Percentiles rank a stretch among this genome's conserved stretches.
phyloP scores from a whole-genome alignment of 257 asterid genomes.

The Rehmannia glutinosa region DNA sequence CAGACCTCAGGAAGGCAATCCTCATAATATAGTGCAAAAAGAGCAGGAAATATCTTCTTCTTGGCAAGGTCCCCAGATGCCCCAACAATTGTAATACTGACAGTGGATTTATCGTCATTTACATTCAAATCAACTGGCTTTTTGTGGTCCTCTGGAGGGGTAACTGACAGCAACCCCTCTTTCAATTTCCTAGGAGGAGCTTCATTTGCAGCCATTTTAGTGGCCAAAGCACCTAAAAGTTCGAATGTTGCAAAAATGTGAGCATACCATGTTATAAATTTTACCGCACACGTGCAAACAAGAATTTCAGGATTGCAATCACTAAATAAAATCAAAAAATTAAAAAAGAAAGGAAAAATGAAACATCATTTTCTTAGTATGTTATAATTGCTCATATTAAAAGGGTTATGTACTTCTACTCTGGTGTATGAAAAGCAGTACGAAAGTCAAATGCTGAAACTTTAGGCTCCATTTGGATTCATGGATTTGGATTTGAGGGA shows the following conservation, averaged over 20 bases:
- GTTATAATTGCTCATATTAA: neutral
- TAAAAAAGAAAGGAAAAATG: neutral
- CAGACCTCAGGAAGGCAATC: slow-evolving; percentile 91
- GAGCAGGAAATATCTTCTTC: slow-evolving; percentile 98
- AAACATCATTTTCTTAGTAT: neutral
- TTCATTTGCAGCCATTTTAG: slow-evolving; percentile 24
- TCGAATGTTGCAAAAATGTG: slow-evolving; percentile 11
- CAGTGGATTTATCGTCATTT: slow-evolving; percentile 45
- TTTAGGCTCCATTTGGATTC: neutral
- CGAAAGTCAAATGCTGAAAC: slow-evolving; percentile 1
- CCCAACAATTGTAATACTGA: slow-evolving; percentile 89
- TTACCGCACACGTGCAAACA: neutral
- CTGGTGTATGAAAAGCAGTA: neutral
- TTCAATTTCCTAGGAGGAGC: slow-evolving; percentile 37
- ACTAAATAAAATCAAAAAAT: neutral
- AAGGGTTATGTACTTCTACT: neutral
- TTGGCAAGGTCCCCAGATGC: slow-evolving; percentile 99
- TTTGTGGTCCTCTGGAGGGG: slow-evolving; percentile 34
- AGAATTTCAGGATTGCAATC: neutral
- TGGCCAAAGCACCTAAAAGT: slow-evolving; percentile 21
- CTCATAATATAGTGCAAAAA: slow-evolving; percentile 93
- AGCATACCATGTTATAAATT: neutral
- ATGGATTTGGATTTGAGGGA: no score
- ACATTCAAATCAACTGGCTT: slow-evolving; percentile 13
- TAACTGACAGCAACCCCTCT: slow-evolving; percentile 34